phyloP scores from a whole-genome alignment of 2,329 filamentous ascomycete genomes.

The Paecilomyces dactylethromorphus region DNA sequence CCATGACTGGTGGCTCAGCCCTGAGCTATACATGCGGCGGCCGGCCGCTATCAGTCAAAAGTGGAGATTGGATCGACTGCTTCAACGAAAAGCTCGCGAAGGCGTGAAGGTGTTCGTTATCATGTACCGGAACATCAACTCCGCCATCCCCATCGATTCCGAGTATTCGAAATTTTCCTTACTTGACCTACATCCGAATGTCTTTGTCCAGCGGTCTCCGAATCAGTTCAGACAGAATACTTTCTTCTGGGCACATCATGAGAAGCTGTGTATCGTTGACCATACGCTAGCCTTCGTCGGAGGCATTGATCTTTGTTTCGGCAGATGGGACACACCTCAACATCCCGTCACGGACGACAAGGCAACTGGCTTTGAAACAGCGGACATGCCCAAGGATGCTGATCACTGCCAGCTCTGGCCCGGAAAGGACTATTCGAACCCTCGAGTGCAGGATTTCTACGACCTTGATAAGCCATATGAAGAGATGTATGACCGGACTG shows the following conservation, averaged over 20 bases:
- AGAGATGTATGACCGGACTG: constrained; percentile 94
- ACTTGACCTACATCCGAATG: constrained; percentile 88
- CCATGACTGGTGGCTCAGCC: constrained; percentile 98
- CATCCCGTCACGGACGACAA: constrained; percentile 90
- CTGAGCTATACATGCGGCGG: constrained; percentile 88
- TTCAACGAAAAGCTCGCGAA: constrained; percentile 90
- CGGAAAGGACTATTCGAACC: constrained; percentile 97
- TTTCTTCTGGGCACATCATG: constrained; percentile 98
- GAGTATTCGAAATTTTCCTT: constrained; percentile 97
- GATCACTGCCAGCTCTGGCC: constrained; percentile 96
- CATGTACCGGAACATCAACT: constrained; percentile 95
- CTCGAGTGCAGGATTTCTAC: constrained; percentile 91
- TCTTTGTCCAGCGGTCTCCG: constrained; percentile 91
- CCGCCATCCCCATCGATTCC: constrained; percentile 93
- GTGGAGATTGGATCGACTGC: constrained; percentile 86
- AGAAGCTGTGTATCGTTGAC: constrained; percentile 95
- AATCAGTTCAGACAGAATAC: constrained; percentile 99
- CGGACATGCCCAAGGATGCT: constrained; percentile 69
- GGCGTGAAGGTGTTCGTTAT: constrained; percentile 98
- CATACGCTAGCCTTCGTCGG: constrained; percentile 94
- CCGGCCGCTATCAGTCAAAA: constrained; percentile 96
- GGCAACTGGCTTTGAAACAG: constrained; percentile 83
- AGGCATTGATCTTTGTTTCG: constrained; percentile 93
- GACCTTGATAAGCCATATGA: constrained; percentile 89
- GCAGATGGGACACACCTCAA: constrained; percentile 93